phyloP scores from a whole-genome alignment of 148 eudicot genomes.

The Rhododendron griersonianum region DNA sequence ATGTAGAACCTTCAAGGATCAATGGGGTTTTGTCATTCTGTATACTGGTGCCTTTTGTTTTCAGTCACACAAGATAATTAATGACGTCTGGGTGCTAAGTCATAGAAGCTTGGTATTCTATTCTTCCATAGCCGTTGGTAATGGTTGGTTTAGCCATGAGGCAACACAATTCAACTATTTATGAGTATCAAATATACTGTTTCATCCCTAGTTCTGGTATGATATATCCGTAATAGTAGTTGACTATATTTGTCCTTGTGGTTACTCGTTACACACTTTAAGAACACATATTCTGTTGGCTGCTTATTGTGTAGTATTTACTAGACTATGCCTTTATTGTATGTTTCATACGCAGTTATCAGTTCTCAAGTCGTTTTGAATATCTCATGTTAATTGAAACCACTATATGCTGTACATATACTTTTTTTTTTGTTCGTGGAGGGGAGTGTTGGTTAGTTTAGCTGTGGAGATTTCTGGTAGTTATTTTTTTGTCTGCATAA shows the following conservation, averaged over 20 bases:
- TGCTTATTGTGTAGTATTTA: neutral
- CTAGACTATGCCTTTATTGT: neutral
- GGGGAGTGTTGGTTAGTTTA: neutral
- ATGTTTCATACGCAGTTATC: too few relatives aligned
- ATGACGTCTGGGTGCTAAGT: neutral
- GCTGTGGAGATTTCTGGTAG: neutral
- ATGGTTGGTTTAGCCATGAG: conserved; percentile 3
- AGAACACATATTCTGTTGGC: neutral
- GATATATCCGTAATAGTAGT: neutral
- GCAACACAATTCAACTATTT: neutral
- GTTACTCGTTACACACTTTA: neutral
- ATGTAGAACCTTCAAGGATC: neutral
- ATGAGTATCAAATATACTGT: neutral
- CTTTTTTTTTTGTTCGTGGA: neutral
- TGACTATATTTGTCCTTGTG: neutral
- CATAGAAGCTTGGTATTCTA: neutral
- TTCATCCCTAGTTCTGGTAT: neutral
- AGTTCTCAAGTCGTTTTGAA: neutral
- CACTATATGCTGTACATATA: neutral
- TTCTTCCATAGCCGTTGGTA: neutral
- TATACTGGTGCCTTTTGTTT: neutral
- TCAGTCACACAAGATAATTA: neutral
- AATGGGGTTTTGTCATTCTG: neutral
- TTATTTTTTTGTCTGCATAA: neutral
- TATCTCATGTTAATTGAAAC: too few relatives aligned